These are phyloP conservation scores for Chlorophyllum brunneum DNA, from an alignment of 768 basidiomycete species.

Conservation along the genomic window DNA sequence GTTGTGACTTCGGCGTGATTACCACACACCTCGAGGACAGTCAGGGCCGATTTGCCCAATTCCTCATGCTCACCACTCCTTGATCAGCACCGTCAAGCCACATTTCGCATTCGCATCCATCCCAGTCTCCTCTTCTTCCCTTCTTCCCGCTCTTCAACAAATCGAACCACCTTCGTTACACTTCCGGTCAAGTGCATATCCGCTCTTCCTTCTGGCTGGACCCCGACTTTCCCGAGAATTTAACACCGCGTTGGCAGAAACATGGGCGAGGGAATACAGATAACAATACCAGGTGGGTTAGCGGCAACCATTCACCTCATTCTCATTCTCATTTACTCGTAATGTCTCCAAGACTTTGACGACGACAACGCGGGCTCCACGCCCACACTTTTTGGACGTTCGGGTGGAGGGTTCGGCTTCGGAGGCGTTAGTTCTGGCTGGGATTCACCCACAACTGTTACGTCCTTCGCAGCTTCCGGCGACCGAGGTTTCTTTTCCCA, in stretches of 20 bases:
- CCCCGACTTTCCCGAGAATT: conserved; percentile 12
- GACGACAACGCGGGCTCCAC: conserved; percentile 64
- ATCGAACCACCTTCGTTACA: conserved; percentile 4
- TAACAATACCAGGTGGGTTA: conserved; percentile 58
- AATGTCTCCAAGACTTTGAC: conserved; percentile 60
- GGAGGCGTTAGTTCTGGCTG: conserved; percentile 41
- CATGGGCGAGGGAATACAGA: conserved; percentile 54
- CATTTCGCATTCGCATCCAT: neutral
- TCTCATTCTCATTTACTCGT: conserved; percentile 4
- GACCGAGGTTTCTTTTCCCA: conserved; percentile 70
- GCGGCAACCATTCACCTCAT: neutral
- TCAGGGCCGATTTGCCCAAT: conserved; percentile 3
- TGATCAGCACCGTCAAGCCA: neutral
- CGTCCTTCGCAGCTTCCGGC: conserved; percentile 46
- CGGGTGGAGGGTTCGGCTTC: conserved; percentile 38
- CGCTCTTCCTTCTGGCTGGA: conserved; percentile 17
- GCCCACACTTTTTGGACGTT: conserved; percentile 69
- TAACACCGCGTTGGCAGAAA: conserved; percentile 9
- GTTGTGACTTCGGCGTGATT: neutral
- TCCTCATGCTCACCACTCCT: neutral
- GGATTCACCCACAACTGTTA: conserved; percentile 63
- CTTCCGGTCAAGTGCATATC: conserved; percentile 10
- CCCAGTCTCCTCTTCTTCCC: neutral
- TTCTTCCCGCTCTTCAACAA: neutral
- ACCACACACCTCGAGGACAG: neutral